A percentile compares a stretch with the other conserved stretches of the same genome.
These are phyloP conservation scores for Ustilago nuda DNA, from an alignment of 1,284 basidiomycete genomes.

Conservation along the genomic window DNA sequence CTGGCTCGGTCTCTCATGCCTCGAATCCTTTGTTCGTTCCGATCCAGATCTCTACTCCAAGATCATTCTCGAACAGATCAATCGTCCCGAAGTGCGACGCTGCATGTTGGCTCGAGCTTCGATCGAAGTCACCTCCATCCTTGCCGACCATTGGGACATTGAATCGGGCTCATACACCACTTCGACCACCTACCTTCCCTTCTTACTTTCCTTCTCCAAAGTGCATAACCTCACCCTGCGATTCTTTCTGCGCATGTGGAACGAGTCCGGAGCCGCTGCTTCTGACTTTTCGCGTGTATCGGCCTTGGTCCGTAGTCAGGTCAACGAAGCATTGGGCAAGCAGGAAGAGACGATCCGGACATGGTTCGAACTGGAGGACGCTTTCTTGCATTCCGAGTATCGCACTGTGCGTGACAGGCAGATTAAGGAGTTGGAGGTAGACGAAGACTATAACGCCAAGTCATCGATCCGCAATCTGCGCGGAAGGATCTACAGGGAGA, in stretches of 20 bases:
- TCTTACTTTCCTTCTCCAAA: conserved; percentile 83
- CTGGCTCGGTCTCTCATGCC: conserved; percentile 76
- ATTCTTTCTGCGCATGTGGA: conserved; percentile 96
- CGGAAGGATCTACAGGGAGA: conserved; percentile 87
- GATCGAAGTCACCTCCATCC: conserved; percentile 81
- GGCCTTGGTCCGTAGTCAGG: conserved; percentile 85
- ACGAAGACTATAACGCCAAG: conserved; percentile 77
- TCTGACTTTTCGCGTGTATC: conserved; percentile 79
- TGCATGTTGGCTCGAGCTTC: conserved; percentile 89
- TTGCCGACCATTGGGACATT: conserved; percentile 62
- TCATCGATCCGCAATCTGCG: conserved; percentile 76
- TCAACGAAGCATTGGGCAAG: conserved; percentile 71
- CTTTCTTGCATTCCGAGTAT: conserved; percentile 88
- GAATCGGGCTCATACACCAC: conserved; percentile 75
- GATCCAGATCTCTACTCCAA: conserved; percentile 85
- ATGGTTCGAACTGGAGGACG: conserved; percentile 86
- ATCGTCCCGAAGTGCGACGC: conserved; percentile 79
- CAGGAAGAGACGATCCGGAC: conserved; percentile 77
- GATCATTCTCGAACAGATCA: conserved; percentile 86
- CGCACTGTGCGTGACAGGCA: conserved; percentile 87
- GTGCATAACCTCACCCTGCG: conserved; percentile 85
- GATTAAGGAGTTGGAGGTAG: conserved; percentile 90
- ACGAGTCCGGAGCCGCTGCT: conserved; percentile 83
- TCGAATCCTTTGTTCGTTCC: conserved; percentile 78
- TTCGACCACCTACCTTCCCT: conserved; percentile 85